phyloP scores from a whole-genome alignment of 2,329 filamentous ascomycete species.

The Aspergillus latus region DNA sequence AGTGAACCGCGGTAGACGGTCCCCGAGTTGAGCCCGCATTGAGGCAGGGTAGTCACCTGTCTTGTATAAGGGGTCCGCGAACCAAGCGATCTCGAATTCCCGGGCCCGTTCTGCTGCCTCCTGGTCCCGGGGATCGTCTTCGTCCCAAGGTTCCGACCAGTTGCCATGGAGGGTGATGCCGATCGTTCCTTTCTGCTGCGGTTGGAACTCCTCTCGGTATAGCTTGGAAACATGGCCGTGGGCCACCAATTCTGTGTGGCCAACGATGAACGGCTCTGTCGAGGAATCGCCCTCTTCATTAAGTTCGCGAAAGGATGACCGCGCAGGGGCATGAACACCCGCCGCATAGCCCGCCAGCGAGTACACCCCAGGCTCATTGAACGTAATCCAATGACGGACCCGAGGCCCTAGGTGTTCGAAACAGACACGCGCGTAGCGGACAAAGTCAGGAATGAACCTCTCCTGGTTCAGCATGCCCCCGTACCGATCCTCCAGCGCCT shows the following conservation, averaged over 20 bases:
- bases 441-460: slow-evolving; percentile 75
- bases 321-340: slow-evolving; percentile 73
- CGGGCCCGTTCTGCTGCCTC: slow-evolving; percentile 73
- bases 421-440: slow-evolving; percentile 71
- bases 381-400: slow-evolving; percentile 81
- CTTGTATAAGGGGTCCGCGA: slow-evolving; percentile 73
- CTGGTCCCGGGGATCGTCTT: slow-evolving; percentile 66
- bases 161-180: slow-evolving; percentile 79
- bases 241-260: slow-evolving; percentile 73
- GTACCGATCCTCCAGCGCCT: slow-evolving; percentile 72
- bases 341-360: slow-evolving; percentile 73
- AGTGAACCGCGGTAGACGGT: slow-evolving; percentile 70
- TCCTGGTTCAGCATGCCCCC: slow-evolving; percentile 72
- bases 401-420: slow-evolving; percentile 69
- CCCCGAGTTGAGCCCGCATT: slow-evolving; percentile 76
- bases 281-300: slow-evolving; percentile 69
- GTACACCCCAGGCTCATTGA: slow-evolving; percentile 81
- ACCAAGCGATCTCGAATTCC: slow-evolving; percentile 80
- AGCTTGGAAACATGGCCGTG: slow-evolving; percentile 73
- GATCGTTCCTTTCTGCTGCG: slow-evolving; percentile 67
- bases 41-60: slow-evolving; percentile 74
- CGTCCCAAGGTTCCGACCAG: slow-evolving; percentile 74
- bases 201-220: slow-evolving; percentile 75
- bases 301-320: slow-evolving; percentile 68
- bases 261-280: slow-evolving; percentile 73